Conservation (phyloP, 2,329 filamentous ascomycete species). For the Talaromyces sp. region DNA sequence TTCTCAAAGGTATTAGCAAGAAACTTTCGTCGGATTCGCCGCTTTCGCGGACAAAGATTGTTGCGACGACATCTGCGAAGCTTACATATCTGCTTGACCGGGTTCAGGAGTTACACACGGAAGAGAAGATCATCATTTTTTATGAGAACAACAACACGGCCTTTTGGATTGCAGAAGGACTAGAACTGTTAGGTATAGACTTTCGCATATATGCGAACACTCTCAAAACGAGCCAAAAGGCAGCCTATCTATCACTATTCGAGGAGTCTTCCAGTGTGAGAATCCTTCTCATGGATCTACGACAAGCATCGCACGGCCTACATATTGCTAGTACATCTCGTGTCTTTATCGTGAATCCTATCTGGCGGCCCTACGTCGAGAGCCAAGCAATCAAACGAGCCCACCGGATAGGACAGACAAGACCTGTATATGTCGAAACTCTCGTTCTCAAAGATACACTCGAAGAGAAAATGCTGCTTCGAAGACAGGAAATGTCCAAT, state of each 20-base stretch:
- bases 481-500: slow-evolving; percentile 70
- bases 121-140: slow-evolving; percentile 87
- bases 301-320: slow-evolving; percentile 80
- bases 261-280: slow-evolving; percentile 66
- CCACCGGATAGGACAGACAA: slow-evolving; percentile 78
- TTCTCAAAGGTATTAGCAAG: slow-evolving; percentile 26
- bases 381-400: slow-evolving; percentile 89
- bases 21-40: slow-evolving; percentile 44
- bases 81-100: slow-evolving; percentile 78
- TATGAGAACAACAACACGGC: slow-evolving; percentile 86
- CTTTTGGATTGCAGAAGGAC: slow-evolving; percentile 76
- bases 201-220: slow-evolving; percentile 56
- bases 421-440: slow-evolving; percentile 78
- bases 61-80: slow-evolving; percentile 83
- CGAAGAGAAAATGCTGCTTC: slow-evolving; percentile 77
- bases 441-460: slow-evolving; percentile 75
- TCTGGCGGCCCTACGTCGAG: slow-evolving; percentile 78
- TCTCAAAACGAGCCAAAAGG: slow-evolving; percentile 60
- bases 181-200: slow-evolving; percentile 67
- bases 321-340: slow-evolving; percentile 80
- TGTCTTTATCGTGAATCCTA: slow-evolving; percentile 85
- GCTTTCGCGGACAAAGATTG: slow-evolving; percentile 58
- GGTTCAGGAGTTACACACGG: slow-evolving; percentile 62
- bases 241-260: slow-evolving; percentile 75
- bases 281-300: slow-evolving; percentile 87